Percentiles rank a stretch among this genome's conserved stretches.
Conservation (phyloP, 1,284 basidiomycete genomes). For the Sporisorium sorghi region DNA sequence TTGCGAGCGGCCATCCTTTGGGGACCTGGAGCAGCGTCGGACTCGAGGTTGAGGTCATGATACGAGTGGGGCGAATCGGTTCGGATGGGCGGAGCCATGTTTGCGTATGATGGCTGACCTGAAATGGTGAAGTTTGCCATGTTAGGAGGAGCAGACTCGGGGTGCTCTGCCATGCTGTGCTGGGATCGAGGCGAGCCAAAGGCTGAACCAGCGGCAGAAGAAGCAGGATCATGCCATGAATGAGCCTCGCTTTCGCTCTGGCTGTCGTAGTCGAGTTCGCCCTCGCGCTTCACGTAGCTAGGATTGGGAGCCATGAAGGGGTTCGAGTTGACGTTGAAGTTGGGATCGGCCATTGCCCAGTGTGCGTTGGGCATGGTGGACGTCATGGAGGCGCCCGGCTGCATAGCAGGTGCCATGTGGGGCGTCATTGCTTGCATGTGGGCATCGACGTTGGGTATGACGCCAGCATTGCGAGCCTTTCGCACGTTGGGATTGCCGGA, state of each 20-base stretch:
- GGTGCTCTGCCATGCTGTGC: slow-evolving; percentile 25
- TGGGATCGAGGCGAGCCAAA: slow-evolving; percentile 40
- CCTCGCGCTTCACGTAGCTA: slow-evolving; percentile 36
- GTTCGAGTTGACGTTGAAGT: slow-evolving; percentile 21
- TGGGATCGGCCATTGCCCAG: slow-evolving; percentile 37
- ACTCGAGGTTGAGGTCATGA: slow-evolving; percentile 34
- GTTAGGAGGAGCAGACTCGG: slow-evolving; percentile 39
- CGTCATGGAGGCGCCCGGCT: slow-evolving; percentile 15
- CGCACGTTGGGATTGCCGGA: slow-evolving; percentile 63
- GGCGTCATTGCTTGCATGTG: slow-evolving; percentile 28
- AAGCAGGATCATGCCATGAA: slow-evolving; percentile 39
- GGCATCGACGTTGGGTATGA: slow-evolving; percentile 19
- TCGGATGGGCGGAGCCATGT: slow-evolving; percentile 30
- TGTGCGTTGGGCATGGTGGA: slow-evolving; percentile 19
- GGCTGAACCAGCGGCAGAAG: slow-evolving; percentile 31
- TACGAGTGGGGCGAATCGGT: slow-evolving; percentile 52
- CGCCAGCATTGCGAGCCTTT: slow-evolving; percentile 37
- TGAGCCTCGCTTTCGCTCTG: slow-evolving; percentile 46
- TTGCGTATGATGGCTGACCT: slow-evolving; percentile 8
- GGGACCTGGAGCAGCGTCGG: slow-evolving; percentile 41
- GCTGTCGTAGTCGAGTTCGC: slow-evolving; percentile 46
- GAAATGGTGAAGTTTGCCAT: slow-evolving; percentile 40
- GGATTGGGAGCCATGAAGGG: slow-evolving; percentile 36
- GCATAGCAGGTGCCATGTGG: slow-evolving; percentile 15
- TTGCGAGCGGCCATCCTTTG: slow-evolving; percentile 25